Percentiles rank a stretch among this genome's conserved stretches.
Conservation (phyloP, 257 asterid genomes). For the Ocimum tenuiflorum region DNA sequence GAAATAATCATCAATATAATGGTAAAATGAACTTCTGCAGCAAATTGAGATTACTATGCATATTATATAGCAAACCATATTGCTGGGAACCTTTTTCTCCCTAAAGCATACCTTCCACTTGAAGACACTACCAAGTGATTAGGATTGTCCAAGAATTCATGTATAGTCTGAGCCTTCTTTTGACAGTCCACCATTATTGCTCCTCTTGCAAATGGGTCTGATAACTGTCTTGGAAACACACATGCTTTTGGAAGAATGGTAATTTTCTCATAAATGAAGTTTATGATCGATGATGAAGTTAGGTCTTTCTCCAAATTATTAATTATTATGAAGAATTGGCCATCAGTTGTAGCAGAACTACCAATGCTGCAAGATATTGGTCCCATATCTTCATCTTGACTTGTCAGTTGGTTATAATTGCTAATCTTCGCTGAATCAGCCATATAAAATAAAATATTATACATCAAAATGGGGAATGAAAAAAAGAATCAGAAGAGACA, state of each 20-base stretch:
- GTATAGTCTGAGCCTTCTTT: constrained; percentile 28
- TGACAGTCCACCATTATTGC: constrained; percentile 37
- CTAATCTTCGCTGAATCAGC: constrained; percentile 10
- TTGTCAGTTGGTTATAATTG: background rate
- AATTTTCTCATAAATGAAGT: constrained; percentile 34
- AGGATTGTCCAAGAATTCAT: constrained; percentile 39
- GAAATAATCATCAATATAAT: too few species aligned
- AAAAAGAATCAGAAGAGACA: background rate
- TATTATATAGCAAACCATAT: background rate
- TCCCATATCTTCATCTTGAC: constrained; percentile 44
- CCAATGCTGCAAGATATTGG: constrained; percentile 17
- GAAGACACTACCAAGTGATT: constrained; percentile 42
- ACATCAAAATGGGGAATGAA: background rate
- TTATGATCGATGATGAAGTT: constrained; percentile 28
- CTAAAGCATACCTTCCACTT: constrained; percentile 45
- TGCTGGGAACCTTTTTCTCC: background rate
- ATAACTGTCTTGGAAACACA: constrained; percentile 34
- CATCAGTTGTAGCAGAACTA: background rate
- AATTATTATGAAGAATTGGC: constrained; percentile 26
- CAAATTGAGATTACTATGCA: background rate
- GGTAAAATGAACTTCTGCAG: background rate
- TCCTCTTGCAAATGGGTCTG: constrained; percentile 39
- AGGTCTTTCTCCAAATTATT: constrained; percentile 45
- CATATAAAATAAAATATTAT: background rate
- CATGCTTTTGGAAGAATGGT: constrained; percentile 34